Evolutionary conservation across 106 monocot genomes (phyloP), one percentile per base, ranked within the genome.

Genomic region (Dendrobium chrysotoxum): DNA sequence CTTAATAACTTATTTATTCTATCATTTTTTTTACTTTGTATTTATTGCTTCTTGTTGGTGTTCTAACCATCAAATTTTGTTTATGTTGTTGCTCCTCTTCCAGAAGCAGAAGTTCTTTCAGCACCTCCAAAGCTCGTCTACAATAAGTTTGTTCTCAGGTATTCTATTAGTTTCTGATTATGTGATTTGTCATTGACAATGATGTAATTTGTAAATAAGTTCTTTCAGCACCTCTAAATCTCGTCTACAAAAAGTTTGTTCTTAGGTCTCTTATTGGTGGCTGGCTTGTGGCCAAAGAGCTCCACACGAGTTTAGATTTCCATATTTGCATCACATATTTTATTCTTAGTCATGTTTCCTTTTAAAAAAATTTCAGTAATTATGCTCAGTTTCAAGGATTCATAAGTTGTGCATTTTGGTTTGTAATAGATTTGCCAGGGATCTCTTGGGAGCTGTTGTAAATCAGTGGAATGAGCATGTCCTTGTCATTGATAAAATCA

Each of bases 71-170:
- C 23, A 23, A 26, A 67, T 13, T 46, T 40, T 42, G 28, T 76
- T 80, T n/a, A 0, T 46, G n/a, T 31, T 57, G 0, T 75, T 67
- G 65, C 79, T 28, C 71, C 28, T 65, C 78, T 90, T 86, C 67
- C 95, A 98, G 98, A 98, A 94, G 98, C 88, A 54, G 91, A 89
- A 77, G 98, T 98, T 75, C 94, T 98, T 81, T 94, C 94, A 73
- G 98, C 98, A 50, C 98, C 92, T 74, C 91, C 86, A 50, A 98
- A 98, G 75, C 71, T 98, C 79, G 98, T 98, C 31, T 98, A 98
- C 84, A 95, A 89, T 81, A 95, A 77, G 61, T 98, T 89, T 87
- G 92, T 91, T 80, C 81, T 95, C 17, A 75, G 94, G 98, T 98
- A 94, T 45, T 28, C 70, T 31, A 15, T 40, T 40, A 40, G 3